Evolutionary conservation across 805 yeast genomes (phyloP), one percentile per base, ranked within the genome.

Genomic region (Yamadazyma akitaensis): DNA sequence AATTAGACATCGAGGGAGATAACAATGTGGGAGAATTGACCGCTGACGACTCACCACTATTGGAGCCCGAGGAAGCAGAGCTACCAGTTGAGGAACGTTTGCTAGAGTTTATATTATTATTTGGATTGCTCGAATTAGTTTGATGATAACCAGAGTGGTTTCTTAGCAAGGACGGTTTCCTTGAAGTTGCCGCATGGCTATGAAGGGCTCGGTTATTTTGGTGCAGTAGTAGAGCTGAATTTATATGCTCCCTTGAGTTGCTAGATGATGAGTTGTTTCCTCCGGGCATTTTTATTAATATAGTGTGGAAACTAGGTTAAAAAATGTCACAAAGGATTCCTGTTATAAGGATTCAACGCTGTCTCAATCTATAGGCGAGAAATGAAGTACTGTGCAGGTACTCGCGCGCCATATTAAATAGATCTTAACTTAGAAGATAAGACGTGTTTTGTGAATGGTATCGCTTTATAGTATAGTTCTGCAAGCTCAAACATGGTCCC

Each of bases 401-500:
- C 7, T 30, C 24, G 24, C 43, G 43, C 43, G 18, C 33, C 32
- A 19, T 37, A 10, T 28, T 3, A 35, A 14, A 35, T 35, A 30
- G 33, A 4, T 30, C 33, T 30, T 13, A 30, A 37, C 5, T 24
- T 39, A 12, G 8, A n/a, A 19, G 18, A 32, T 12, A 9, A 30
- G 36, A 40, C 42, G 42, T 38, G 42, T 36, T 5, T 18, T 25
- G 36, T 5, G 19, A 28, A 66, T 66, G 72, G 70, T 67, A 21
- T 60, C 66, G 2, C 60, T 67, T 37, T 64, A 60, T 44, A 63
- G 59, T 39, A 54, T 66, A 46, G 57, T 61, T 48, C 58, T 50
- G 50, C 68, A 58, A 51, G 56, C 50, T 43, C 16, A 35, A 14
- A 16, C 7, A 8, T 62, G 60, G 60, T 33, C 46, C 21, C 65